Percentiles rank a stretch among this genome's conserved stretches.
Evolutionary conservation across 2,329 filamentous ascomycete genomes (phyloP).

Genomic region (Monilinia laxa): DNA sequence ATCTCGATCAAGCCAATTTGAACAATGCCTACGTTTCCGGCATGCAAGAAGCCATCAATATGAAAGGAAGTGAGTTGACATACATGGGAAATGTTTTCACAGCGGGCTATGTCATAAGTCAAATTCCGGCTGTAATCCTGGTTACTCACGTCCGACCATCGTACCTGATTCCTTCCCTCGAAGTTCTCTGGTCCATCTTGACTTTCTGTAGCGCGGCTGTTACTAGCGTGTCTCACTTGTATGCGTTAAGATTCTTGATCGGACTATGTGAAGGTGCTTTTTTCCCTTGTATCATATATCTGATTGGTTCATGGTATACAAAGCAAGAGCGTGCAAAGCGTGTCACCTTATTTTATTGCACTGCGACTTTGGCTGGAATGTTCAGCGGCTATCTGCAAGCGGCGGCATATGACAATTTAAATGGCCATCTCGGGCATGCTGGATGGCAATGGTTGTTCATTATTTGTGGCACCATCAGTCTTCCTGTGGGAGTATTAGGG

Average conservation of each 20-base stretch:
- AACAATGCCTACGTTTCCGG: constrained; percentile 46
- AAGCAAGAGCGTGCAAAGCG: constrained; percentile 52
- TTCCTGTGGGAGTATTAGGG: constrained; percentile 55
- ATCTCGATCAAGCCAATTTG: constrained; percentile 43
- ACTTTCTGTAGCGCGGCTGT: constrained; percentile 33
- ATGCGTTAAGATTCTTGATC: constrained; percentile 47
- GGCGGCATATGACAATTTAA: constrained; percentile 44
- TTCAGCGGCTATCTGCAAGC: constrained; percentile 47
- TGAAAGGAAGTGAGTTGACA: constrained; percentile 56
- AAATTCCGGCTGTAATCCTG: constrained; percentile 33
- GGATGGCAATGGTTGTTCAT: constrained; percentile 51
- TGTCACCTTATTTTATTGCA: constrained; percentile 54
- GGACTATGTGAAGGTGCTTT: constrained; percentile 41
- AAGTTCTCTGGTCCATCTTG: constrained; percentile 34
- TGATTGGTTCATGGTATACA: constrained; percentile 49
- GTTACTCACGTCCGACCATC: constrained; percentile 35
- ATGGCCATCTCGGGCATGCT: constrained; percentile 41
- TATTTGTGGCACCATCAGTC: constrained; percentile 53
- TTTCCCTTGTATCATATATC: constrained; percentile 40
- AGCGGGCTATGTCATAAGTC: constrained; percentile 36
- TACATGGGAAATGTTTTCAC: constrained; percentile 55
- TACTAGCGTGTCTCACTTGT: constrained; percentile 43
- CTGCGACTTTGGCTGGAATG: constrained; percentile 51
- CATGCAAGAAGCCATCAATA: constrained; percentile 48
- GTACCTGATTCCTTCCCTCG: constrained; percentile 29